Conservation (phyloP, 2,329 filamentous ascomycete genomes). For the Apiospora aurea region DNA sequence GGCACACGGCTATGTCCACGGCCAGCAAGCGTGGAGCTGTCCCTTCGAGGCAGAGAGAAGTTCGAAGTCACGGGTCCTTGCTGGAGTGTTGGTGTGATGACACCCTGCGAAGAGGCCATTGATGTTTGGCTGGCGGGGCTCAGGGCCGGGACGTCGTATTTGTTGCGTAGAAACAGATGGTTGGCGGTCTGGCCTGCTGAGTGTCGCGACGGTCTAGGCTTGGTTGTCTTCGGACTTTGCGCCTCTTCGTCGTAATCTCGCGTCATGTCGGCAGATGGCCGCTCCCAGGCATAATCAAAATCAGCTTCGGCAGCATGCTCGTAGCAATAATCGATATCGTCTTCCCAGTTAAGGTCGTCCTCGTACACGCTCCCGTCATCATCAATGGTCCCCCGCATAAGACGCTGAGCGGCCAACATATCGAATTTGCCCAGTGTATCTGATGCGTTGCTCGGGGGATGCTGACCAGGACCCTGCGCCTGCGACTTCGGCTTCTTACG, state of each 20-base stretch:
- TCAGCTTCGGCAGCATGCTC: constrained; percentile 72
- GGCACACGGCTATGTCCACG: constrained; percentile 46
- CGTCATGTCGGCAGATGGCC: constrained; percentile 58
- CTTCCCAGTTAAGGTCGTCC: constrained; percentile 64
- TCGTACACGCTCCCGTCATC: constrained; percentile 34
- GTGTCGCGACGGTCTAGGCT: not conserved
- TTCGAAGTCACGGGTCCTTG: constrained; percentile 51
- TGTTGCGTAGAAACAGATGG: constrained; percentile 41
- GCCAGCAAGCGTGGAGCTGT: constrained; percentile 42
- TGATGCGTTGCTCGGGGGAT: constrained; percentile 57
- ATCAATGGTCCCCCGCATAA: constrained; percentile 37
- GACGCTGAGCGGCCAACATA: constrained; percentile 45
- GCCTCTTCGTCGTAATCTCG: constrained; percentile 38
- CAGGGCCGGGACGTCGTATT: constrained; percentile 54
- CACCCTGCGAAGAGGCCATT: constrained; percentile 49
- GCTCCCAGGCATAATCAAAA: constrained; percentile 72
- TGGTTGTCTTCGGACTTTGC: constrained; percentile 1
- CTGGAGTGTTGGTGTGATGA: constrained; percentile 51
- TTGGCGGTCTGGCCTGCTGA: constrained; percentile 25
- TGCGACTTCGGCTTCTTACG: constrained; percentile 52
- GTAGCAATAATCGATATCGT: constrained; percentile 75
- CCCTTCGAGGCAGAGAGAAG: constrained; percentile 57
- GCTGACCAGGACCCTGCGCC: constrained; percentile 38
- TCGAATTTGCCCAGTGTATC: constrained; percentile 59
- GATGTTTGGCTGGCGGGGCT: constrained; percentile 58